These are phyloP conservation scores for Penicillium sp. DNA, from an alignment of 2,329 filamentous ascomycete genomes.

Conservation along the genomic window DNA sequence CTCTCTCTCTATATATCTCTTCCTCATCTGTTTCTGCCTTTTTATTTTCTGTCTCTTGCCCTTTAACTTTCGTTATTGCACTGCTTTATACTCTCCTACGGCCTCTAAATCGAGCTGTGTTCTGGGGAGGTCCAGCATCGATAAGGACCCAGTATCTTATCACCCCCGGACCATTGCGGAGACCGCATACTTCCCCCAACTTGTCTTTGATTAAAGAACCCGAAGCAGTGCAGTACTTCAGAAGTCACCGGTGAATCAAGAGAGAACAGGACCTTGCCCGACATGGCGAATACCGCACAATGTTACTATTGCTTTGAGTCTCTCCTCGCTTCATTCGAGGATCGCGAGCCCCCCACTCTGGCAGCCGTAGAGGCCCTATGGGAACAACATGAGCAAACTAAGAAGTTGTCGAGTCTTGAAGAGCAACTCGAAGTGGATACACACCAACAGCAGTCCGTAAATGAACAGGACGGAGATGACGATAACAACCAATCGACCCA, in stretches of 20 bases:
- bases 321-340: constrained; percentile 72
- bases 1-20: no score
- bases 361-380: constrained; percentile 69
- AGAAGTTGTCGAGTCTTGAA: constrained; percentile 39
- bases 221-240: constrained; percentile 3
- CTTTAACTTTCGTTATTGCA: not conserved
- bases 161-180: constrained; percentile 9
- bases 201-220: constrained; percentile 9
- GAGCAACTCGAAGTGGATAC: constrained; percentile 23
- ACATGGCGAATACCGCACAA: constrained; percentile 81
- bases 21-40: not conserved
- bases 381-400: constrained; percentile 51
- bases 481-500: constrained; percentile 8
- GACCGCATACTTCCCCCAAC: constrained; percentile 4
- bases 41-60: not conserved
- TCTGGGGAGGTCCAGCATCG: no score
- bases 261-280: not conserved
- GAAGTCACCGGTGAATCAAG: not conserved
- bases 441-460: constrained; percentile 10
- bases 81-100: not conserved
- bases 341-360: constrained; percentile 66
- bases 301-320: constrained; percentile 93
- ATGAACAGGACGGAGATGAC: constrained; percentile 32
- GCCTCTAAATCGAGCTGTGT: no score
- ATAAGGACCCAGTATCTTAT: constrained; percentile 23